Base-by-base conservation (phyloP, 2,329 filamentous ascomycete species). In the Raffaelea deltoideospora region DNA sequence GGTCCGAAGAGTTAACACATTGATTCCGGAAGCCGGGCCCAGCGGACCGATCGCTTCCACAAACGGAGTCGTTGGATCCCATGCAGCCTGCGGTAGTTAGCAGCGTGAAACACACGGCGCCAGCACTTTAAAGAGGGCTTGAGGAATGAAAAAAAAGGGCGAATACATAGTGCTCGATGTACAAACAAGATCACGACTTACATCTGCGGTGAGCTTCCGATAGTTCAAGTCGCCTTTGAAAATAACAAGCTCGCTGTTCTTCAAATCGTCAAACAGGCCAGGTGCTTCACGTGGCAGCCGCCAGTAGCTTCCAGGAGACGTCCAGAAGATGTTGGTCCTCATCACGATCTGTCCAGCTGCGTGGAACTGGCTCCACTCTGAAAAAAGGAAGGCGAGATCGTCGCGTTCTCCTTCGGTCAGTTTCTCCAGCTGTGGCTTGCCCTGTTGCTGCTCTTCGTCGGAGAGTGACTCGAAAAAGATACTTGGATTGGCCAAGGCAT, bases 191-290 rank as follows among this genome's bases (percentile, higher is more conserved):
- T 21, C 10, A 21, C 13, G 14, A 35, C 79, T 63, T 61, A 88
- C 85, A 65, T 98, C 90, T 34, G 75, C 81, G 22, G 80, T 86
- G 46, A 98, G 58, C 58, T 98, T 98, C 42, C 90, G 69, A 58
- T 96, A 98, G 61, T 98, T 98, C 47, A 98, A 56, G 53, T 98
- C 90, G 3, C 90, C 90, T 65, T 98, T 98, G 66, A 96, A 96
- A 38, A 98, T 76, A 11, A 94, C 84, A 15, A 98, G 65, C 55
- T 94, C 83, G 45, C 81, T 83, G 42, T 74, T 61, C 62, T 86
- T 79, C 38, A 98, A 59, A 51, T 96, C 88, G 7, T 82, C 69
- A 36, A 74, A 69, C 11, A 98, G 60, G 21, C 70, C 67, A 3
- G 73, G 69, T 1, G 76, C 82, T 19, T 73, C 65, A 13, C 64